Evolutionary conservation across 768 basidiomycete genomes (phyloP), one percentile per base, ranked within the genome.

Genomic region (Pholiota microspora): DNA sequence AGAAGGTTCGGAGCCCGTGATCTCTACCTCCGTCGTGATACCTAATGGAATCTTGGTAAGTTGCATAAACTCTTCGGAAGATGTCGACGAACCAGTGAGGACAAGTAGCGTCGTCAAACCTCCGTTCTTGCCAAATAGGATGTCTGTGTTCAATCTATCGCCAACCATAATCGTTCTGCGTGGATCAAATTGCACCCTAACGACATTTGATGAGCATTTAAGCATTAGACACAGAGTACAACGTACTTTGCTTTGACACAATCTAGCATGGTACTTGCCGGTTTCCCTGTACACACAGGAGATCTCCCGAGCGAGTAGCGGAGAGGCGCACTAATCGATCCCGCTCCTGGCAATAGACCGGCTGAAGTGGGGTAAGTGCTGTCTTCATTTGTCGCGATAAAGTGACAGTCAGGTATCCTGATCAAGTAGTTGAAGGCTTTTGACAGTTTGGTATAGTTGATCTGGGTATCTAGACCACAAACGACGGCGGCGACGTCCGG

Each of bases 91-190:
- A 89, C 94, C 94, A n/a, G 92, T 94, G 61, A 98, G 73, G 53
- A 98, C 96, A 36, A 98, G 84, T 53, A 98, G 76, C 0, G 96
- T 98, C 15, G 88, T 70, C 18, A 97, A 78, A 24, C 92, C 92
- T 36, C 93, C 92, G 44, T 82, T 81, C 67, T 91, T 80, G 47
- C 96, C 97, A 64, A 98, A 99, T 49, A 89, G 72, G 62, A 99
- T 98, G 71, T 99, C 96, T 4, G 97, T 98, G 68, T 92, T 89
- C 60, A 99, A 78, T 56, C 96, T 83, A 73, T 99, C 96, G 36
- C 96, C 96, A 42, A 98, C 78, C 93, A 99, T 98, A 67, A 98
- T 84, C 13, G 95, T 94, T 49, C 85, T 77, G 56, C 79, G 73
- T 38, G 92, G 92, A 70, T 98, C 89, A 67, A 92, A 94, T 45